Evolutionary conservation across 2,329 filamentous ascomycete species (phyloP), one percentile per base, ranked within the genome.

Genomic region (Neurospora sp.): DNA sequence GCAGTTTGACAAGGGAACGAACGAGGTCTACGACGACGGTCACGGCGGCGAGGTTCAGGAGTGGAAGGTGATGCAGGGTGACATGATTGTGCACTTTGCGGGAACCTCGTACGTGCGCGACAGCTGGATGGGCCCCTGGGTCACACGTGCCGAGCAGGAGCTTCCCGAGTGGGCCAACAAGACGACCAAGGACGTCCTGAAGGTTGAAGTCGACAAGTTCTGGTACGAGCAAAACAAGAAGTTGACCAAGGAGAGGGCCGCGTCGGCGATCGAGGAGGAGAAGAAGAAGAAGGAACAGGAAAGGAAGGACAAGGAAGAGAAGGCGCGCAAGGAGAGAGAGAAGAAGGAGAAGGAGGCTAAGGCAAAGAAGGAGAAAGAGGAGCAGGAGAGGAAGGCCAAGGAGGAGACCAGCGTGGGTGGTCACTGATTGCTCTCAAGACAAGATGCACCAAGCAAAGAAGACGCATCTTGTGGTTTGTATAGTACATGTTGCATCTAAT

Each of bases 31-130:
- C 62, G 69, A 78, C 68, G 77, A 78, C 69, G 77, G 77, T 39
- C 73, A 72, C 46, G 70, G 43, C 66, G 70, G 70, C 57, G 71
- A 74, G 67, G 67, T 77, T 19, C 71, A 77, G 69, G 70, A 74
- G 43, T 78, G 77, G 77, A 78, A 78, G 73, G 74, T 78, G 36
- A 78, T 78, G 77, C 74, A 71, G 17, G 77, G 77, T 66, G 77
- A 78, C 69, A 57, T 77, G 71, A 69, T 76, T 15, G 75, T 77
- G 65, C 76, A 77, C 70, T 77, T 77, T 71, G 76, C 76, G 2
- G 76, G 76, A 11, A 74, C 75, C 17, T 75, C 74, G 37, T 67
- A 69, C n/a, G 76, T 77, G 67, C 74, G 77, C 52, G 76, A 78
- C 70, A 77, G 76, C 73, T 78, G 77, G 77, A 78, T 78, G 76